A percentile compares a stretch with the other conserved stretches of the same genome.
Conservation (phyloP, 2,329 filamentous ascomycete genomes). For the Diaporthe sp. region DNA sequence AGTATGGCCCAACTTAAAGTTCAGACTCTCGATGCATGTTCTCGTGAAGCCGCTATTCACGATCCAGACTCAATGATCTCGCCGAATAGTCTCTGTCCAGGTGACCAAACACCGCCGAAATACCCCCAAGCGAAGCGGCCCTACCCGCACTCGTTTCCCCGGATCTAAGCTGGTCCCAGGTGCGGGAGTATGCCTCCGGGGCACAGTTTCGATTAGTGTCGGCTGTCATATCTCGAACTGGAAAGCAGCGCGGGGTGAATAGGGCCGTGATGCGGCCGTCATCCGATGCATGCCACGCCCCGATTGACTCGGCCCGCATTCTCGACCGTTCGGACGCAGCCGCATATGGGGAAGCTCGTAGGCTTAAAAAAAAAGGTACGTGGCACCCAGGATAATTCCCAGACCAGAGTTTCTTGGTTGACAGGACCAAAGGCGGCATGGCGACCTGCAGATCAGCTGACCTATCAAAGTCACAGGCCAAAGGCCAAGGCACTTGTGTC, state of each 20-base stretch:
- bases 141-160: slow-evolving; percentile 13
- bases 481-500: not conserved
- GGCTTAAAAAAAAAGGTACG: not conserved
- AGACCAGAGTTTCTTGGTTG: not conserved
- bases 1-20: not conserved
- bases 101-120: slow-evolving; percentile 20
- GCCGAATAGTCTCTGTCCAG: not conserved
- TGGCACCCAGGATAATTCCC: not conserved
- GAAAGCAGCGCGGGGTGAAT: slow-evolving; percentile 29
- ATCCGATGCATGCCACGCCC: slow-evolving; percentile 26
- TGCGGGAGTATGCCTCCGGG: slow-evolving; percentile 18
- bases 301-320: slow-evolving; percentile 18
- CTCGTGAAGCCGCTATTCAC: slow-evolving; percentile 10
- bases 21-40: not conserved
- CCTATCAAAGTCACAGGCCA: slow-evolving; percentile 21
- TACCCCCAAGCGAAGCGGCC: slow-evolving; percentile 21
- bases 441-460: slow-evolving; percentile 24
- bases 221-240: slow-evolving; percentile 23
- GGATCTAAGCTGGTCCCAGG: slow-evolving; percentile 11
- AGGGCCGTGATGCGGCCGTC: slow-evolving; percentile 19
- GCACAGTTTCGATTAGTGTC: slow-evolving; percentile 26
- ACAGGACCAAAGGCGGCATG: slow-evolving; percentile 21
- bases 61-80: not conserved
- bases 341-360: not conserved
- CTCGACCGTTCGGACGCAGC: slow-evolving; percentile 11